phyloP scores from a whole-genome alignment of 2,329 filamentous ascomycete genomes.

The Aspergillus bombycis region DNA sequence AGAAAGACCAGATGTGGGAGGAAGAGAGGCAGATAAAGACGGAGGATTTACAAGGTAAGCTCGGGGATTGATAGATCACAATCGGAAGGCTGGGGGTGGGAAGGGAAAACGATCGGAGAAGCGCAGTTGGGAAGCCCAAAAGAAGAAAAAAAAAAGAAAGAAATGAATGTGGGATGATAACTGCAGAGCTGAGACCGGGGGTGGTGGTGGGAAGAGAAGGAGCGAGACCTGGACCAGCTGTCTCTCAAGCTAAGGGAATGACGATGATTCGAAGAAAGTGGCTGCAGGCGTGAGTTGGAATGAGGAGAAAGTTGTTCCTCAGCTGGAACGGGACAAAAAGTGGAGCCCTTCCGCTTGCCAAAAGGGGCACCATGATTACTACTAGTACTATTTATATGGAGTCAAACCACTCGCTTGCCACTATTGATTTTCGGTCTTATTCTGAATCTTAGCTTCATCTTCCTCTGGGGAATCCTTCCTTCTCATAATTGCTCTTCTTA shows the following conservation, averaged over 20 bases:
- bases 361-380: neutral
- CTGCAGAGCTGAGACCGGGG: neutral
- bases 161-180: constrained; percentile 1
- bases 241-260: neutral
- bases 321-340: neutral
- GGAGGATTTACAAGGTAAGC: constrained; percentile 5
- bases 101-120: neutral
- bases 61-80: constrained; percentile 11
- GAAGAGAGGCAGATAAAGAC: neutral
- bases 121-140: neutral
- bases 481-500: neutral
- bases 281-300: constrained; percentile 3
- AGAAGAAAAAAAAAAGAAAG: neutral
- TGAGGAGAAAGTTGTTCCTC: neutral
- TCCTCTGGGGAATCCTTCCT: neutral
- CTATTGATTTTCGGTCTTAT: constrained; percentile 4
- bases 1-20: neutral
- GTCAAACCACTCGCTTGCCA: neutral
- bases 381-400: constrained; percentile 3
- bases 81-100: neutral
- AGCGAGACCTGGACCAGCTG: neutral
- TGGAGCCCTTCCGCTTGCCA: neutral
- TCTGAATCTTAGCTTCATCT: constrained; percentile 2
- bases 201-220: too few species aligned
- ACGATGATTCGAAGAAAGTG: constrained; percentile 1